Evolutionary conservation across 2,329 filamentous ascomycete genomes (phyloP).

Genomic region (Pleomassaria siparia): DNA sequence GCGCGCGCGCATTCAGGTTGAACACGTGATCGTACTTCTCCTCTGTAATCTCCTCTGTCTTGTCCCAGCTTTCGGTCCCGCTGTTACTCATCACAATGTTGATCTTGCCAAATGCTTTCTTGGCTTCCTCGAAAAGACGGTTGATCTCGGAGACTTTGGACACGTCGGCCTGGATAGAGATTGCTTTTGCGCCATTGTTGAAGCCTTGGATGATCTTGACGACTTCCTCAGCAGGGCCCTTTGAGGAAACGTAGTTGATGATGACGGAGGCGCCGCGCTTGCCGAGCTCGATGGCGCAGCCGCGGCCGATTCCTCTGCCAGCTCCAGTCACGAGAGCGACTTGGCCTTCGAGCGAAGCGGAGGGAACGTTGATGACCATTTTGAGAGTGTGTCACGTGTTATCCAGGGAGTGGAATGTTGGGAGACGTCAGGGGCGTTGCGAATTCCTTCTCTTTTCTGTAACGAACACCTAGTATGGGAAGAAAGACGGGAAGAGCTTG

Average conservation of each 20-base stretch:
- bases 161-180: constrained; percentile 63
- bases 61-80: constrained; percentile 67
- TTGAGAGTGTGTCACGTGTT: constrained; percentile 18
- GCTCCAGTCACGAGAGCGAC: constrained; percentile 64
- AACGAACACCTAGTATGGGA: not conserved
- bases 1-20: constrained; percentile 66
- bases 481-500: not conserved
- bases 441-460: not conserved
- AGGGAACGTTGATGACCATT: constrained; percentile 48
- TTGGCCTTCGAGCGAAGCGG: constrained; percentile 54
- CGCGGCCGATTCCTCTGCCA: constrained; percentile 66
- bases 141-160: constrained; percentile 59
- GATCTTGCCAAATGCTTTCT: constrained; percentile 47
- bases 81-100: constrained; percentile 56
- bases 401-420: not conserved
- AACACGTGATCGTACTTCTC: constrained; percentile 74
- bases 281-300: constrained; percentile 68
- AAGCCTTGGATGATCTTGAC: constrained; percentile 48
- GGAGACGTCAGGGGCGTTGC: not conserved
- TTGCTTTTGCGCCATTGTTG: constrained; percentile 53
- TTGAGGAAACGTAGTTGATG: constrained; percentile 65
- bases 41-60: constrained; percentile 67
- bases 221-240: constrained; percentile 52
- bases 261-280: constrained; percentile 65
- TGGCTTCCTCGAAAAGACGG: constrained; percentile 53